These are phyloP conservation scores for Diaporthe citrichinensis DNA, from an alignment of 2,329 filamentous ascomycete genomes.

Conservation along the genomic window DNA sequence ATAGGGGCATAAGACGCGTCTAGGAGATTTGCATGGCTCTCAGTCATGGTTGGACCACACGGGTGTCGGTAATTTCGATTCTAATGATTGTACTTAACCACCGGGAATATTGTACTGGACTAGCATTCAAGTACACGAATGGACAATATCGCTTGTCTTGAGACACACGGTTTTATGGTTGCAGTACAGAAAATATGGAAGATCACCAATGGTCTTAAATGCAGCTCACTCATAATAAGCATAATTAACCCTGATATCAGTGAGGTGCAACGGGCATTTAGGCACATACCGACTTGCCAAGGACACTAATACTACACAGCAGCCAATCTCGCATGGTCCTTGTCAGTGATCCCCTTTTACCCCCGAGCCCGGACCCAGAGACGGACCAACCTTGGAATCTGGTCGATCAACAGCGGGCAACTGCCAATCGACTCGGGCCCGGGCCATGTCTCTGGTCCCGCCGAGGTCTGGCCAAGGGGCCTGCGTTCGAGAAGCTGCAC, in stretches of 20 bases:
- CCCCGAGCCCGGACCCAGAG: background rate
- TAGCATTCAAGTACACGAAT: background rate
- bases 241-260: background rate
- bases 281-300: constrained; percentile 12
- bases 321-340: background rate
- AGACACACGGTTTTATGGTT: background rate
- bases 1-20: constrained; percentile 6
- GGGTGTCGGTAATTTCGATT: constrained; percentile 2
- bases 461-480: background rate
- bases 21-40: background rate
- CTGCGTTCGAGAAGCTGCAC: background rate
- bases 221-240: background rate
- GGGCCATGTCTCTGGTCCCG: background rate
- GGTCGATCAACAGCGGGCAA: background rate
- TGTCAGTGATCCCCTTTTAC: background rate
- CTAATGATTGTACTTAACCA: constrained; percentile 4
- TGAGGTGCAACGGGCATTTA: background rate
- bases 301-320: background rate
- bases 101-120: background rate
- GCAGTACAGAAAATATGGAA: background rate
- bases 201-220: background rate
- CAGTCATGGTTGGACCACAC: background rate
- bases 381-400: background rate
- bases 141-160: background rate
- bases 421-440: background rate